Conservation (phyloP, 2,329 filamentous ascomycete species). For the Lecanoromycetidae sp. region DNA sequence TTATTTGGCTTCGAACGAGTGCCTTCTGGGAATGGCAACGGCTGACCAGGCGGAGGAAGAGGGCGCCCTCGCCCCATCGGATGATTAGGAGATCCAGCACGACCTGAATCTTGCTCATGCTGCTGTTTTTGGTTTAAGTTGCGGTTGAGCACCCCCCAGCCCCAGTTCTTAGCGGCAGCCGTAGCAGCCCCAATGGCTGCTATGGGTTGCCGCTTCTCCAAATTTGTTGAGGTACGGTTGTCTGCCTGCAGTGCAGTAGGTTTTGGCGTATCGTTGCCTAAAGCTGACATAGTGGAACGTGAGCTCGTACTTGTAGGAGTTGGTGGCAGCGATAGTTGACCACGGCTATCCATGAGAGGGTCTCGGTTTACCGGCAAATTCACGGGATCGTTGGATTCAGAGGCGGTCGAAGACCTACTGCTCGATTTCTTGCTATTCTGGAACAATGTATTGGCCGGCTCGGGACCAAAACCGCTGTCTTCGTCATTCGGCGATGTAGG, state of each 20-base stretch:
- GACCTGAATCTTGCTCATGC: constrained; percentile 29
- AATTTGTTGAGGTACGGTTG: neutral
- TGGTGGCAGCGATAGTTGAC: neutral
- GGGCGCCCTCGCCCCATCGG: constrained; percentile 77
- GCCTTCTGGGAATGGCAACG: constrained; percentile 57
- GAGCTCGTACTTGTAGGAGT: constrained; percentile 13
- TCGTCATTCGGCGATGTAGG: constrained; percentile 41
- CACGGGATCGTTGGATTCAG: constrained; percentile 21
- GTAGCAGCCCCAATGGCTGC: constrained; percentile 39
- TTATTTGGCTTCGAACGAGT: constrained; percentile 44
- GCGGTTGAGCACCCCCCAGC: constrained; percentile 37
- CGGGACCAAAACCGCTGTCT: constrained; percentile 34
- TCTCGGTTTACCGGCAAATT: neutral
- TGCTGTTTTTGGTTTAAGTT: constrained; percentile 27
- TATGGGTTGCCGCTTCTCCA: constrained; percentile 23
- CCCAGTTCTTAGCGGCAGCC: constrained; percentile 49
- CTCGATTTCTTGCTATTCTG: constrained; percentile 28
- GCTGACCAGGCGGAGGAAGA: constrained; percentile 66
- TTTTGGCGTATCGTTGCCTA: neutral
- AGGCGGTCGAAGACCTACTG: constrained; percentile 42
- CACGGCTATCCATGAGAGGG: neutral
- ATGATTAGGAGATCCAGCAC: constrained; percentile 41
- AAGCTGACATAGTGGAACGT: constrained; percentile 9
- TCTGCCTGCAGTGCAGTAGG: neutral
- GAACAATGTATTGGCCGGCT: constrained; percentile 27